Evolutionary conservation across 805 yeast species (phyloP).

Genomic region (Nakazawaea molendinolei): DNA sequence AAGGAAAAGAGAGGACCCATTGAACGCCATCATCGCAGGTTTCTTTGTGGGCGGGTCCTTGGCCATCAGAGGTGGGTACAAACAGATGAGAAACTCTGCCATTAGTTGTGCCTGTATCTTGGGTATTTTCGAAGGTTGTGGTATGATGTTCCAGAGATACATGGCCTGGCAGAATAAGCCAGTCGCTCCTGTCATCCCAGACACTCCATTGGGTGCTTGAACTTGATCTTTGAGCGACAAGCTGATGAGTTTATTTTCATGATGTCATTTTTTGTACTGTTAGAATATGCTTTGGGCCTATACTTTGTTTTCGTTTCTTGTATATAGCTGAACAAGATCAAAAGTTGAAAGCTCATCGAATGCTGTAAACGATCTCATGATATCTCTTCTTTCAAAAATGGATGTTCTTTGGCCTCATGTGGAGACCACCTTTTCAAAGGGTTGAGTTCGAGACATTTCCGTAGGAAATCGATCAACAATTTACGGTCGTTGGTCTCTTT

Average conservation of each 20-base stretch:
- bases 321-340: too few species aligned
- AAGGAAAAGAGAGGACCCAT: slow-evolving; percentile 96
- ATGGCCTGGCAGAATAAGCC: slow-evolving; percentile 81
- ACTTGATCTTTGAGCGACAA: background rate
- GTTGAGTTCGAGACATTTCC: slow-evolving; percentile 72
- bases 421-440: slow-evolving; percentile 97
- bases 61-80: slow-evolving; percentile 98
- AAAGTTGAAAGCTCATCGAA: too few species aligned
- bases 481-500: slow-evolving; percentile 69
- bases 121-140: slow-evolving; percentile 97
- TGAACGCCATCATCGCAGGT: slow-evolving; percentile 97
- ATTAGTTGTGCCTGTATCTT: slow-evolving; percentile 95
- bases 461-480: slow-evolving; percentile 68
- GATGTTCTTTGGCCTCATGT: slow-evolving; percentile 88
- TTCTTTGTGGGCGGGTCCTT: slow-evolving; percentile 97
- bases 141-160: slow-evolving; percentile 88
- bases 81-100: slow-evolving; percentile 92
- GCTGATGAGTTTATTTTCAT: background rate
- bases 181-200: slow-evolving; percentile 54
- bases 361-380: background rate
- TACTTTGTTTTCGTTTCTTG: background rate
- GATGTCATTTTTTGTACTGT: background rate
- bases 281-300: too few species aligned
- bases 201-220: slow-evolving; percentile 30
- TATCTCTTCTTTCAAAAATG: slow-evolving; percentile 62